Conservation (phyloP, 306 rosid genomes). For the Cicer judaicum region DNA sequence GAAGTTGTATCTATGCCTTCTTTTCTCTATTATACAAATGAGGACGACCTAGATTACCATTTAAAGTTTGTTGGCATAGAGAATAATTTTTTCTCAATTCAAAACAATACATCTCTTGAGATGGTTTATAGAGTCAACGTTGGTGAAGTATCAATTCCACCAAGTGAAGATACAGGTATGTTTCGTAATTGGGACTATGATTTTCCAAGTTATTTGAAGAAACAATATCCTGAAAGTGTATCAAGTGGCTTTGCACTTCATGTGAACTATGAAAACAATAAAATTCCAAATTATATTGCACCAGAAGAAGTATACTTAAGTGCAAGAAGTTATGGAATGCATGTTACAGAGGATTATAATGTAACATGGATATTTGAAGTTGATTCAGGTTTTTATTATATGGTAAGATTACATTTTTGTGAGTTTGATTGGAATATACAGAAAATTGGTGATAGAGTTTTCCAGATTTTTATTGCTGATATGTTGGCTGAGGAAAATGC, state of each 20-base stretch:
- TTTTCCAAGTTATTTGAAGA: not conserved
- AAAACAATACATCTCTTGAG: not conserved
- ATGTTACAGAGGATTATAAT: not conserved
- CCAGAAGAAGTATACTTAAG: not conserved
- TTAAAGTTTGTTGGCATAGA: not conserved
- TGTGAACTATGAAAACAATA: not conserved
- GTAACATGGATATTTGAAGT: slow-evolving; percentile 35
- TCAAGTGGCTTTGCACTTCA: rapidly evolving
- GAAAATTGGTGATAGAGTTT: rapidly evolving
- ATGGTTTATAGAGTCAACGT: slow-evolving; percentile 21
- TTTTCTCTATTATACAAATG: slow-evolving; percentile 45
- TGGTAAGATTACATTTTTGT: slow-evolving; percentile 42
- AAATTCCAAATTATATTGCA: slow-evolving; percentile 1
- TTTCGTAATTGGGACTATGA: slow-evolving; percentile 15
- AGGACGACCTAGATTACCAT: not conserved
- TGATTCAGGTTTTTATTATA: not conserved
- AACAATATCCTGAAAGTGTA: rapidly evolving
- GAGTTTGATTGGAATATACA: not conserved
- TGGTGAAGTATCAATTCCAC: not conserved
- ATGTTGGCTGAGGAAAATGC: not conserved
- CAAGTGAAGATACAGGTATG: not conserved
- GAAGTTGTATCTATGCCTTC: slow-evolving; percentile 72
- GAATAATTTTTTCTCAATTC: not conserved
- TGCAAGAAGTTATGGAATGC: slow-evolving; percentile 2
- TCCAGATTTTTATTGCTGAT: slow-evolving; percentile 33